phyloP scores from a whole-genome alignment of 2,329 filamentous ascomycete genomes.

The Onygenales sp. region DNA sequence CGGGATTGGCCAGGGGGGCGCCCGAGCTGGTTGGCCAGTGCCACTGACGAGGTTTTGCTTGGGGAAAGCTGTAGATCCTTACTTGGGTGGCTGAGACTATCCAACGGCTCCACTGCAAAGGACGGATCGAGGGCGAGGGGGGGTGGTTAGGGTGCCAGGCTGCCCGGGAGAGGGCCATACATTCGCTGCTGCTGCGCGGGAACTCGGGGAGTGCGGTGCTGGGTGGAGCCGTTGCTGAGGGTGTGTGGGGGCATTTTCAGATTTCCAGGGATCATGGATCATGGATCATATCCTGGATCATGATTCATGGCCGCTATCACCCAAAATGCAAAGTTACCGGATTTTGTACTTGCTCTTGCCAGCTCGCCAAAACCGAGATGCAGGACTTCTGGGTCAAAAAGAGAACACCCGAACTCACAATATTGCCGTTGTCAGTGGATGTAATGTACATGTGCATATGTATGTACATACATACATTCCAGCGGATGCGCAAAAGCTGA shows the following conservation, averaged over 20 bases:
- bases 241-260: background rate
- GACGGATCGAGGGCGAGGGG: background rate
- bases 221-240: background rate
- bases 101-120: background rate
- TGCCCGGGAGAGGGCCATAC: too few relatives aligned
- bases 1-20: background rate
- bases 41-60: background rate
- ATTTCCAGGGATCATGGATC: background rate
- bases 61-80: constrained; percentile 2
- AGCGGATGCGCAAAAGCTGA: too few relatives aligned
- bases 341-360: too few relatives aligned
- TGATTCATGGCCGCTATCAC: background rate
- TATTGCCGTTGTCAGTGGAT: too few relatives aligned
- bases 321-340: too few relatives aligned
- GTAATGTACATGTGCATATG: too few relatives aligned
- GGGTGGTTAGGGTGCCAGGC: background rate
- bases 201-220: background rate
- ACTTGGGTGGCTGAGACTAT: constrained; percentile 3
- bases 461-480: too few relatives aligned
- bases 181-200: background rate
- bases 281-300: background rate
- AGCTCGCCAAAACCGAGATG: too few relatives aligned
- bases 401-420: too few relatives aligned
- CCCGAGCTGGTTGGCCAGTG: background rate
- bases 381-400: too few relatives aligned